Conservation (phyloP, 345 rosid species). For the Hibiscus mutabilis region DNA sequence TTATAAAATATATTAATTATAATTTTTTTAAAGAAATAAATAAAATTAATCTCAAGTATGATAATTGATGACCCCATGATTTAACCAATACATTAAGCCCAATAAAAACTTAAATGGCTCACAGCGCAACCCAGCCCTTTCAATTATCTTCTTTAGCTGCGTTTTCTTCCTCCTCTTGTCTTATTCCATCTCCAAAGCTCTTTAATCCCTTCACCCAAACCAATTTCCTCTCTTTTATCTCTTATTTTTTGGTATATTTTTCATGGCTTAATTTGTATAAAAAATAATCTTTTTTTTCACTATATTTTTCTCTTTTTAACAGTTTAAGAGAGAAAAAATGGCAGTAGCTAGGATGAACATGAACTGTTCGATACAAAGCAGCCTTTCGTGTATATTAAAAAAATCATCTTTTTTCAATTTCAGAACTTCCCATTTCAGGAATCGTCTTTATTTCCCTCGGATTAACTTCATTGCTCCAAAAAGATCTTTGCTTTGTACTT, state of each 20-base stretch:
- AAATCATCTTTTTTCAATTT: constrained; percentile 34
- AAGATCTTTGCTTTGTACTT: constrained; percentile 39
- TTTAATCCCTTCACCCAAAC: neutral
- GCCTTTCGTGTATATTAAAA: constrained; percentile 37
- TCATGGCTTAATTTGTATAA: neutral
- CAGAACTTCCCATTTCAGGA: constrained; percentile 32
- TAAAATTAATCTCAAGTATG: neutral
- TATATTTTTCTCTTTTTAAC: neutral
- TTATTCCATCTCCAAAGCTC: neutral
- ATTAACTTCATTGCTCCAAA: constrained; percentile 26
- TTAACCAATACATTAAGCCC: neutral
- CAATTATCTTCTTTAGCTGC: neutral
- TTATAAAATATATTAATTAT: no score
- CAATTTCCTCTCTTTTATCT: neutral
- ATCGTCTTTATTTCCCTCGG: constrained; percentile 34
- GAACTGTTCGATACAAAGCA: constrained; percentile 48
- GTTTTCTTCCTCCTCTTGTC: neutral
- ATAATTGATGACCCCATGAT: neutral
- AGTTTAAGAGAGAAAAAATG: constrained; percentile 29
- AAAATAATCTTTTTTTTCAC: neutral
- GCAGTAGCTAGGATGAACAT: constrained; percentile 61
- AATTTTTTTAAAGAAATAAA: no score
- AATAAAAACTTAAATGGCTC: neutral
- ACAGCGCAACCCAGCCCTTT: neutral
- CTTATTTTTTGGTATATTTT: no score